Evolutionary conservation across 73 alveolate species (phyloP).

Genomic region (Paramecium primaurelia): DNA sequence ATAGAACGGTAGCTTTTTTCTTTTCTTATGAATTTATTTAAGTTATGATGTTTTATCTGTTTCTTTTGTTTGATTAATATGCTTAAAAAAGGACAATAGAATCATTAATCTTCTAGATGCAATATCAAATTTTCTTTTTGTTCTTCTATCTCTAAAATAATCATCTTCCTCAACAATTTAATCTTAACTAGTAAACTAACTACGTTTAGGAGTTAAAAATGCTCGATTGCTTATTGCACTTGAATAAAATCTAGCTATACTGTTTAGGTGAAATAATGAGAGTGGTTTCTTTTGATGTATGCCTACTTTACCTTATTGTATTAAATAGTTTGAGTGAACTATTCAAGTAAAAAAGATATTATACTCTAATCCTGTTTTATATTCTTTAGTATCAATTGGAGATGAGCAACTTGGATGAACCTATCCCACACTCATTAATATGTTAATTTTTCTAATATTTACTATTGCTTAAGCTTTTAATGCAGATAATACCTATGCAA

Average conservation of each 20-base stretch:
- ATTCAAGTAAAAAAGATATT: neutral
- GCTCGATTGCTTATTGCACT: neutral
- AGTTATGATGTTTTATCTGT: neutral
- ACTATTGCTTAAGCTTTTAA: neutral
- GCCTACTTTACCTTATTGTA: neutral
- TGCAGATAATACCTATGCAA: neutral
- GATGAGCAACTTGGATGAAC: neutral
- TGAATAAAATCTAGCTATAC: neutral
- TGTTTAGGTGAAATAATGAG: neutral
- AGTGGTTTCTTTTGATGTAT: neutral
- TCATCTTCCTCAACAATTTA: neutral
- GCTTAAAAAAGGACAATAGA: neutral
- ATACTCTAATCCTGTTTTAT: neutral
- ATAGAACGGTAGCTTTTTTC: neutral
- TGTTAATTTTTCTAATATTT: neutral
- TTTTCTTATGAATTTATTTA: neutral
- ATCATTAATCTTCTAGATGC: neutral
- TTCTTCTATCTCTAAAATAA: neutral
- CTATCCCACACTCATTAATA: slow-evolving; percentile 19
- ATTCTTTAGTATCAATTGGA: neutral
- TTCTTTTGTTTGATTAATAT: neutral
- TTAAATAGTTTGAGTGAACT: neutral
- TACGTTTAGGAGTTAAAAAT: neutral
- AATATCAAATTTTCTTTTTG: neutral
- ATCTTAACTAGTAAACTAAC: neutral